Percentiles rank a stretch among this genome's conserved stretches.
phyloP scores from a whole-genome alignment of 768 basidiomycete species.

The Suillus hirtellus region DNA sequence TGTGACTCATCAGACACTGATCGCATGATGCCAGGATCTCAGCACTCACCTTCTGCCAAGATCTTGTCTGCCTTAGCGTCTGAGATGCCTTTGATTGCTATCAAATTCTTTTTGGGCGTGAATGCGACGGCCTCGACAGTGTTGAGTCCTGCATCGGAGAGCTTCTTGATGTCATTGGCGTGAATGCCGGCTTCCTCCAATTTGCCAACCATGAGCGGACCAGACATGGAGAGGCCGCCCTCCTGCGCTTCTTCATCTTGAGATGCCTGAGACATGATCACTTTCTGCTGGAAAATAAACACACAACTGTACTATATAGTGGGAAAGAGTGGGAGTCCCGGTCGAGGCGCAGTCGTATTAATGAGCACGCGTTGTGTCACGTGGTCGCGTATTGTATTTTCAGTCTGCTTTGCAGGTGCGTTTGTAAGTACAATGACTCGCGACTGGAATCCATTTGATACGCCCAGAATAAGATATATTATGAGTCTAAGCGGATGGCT shows the following conservation, averaged over 20 bases:
- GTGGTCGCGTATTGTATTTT: conserved; percentile 25
- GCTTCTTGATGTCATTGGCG: conserved; percentile 91
- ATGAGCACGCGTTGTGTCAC: conserved; percentile 32
- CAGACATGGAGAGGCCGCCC: conserved; percentile 55
- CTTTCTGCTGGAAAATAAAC: not conserved
- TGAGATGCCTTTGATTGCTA: conserved; percentile 93
- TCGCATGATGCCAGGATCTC: conserved; percentile 4
- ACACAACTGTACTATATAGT: not conserved
- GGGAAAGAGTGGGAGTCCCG: not conserved
- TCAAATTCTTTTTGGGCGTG: conserved; percentile 90
- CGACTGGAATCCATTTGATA: not conserved
- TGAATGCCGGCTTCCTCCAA: conserved; percentile 88
- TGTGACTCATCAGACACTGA: conserved; percentile 15
- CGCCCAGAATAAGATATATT: not conserved
- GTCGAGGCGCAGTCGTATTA: not conserved
- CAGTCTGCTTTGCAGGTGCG: not conserved
- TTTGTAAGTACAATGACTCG: not conserved
- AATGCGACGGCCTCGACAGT: conserved; percentile 96
- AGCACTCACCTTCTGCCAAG: conserved; percentile 72
- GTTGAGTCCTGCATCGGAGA: conserved; percentile 86
- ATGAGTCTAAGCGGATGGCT: conserved; percentile 3
- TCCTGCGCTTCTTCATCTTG: conserved; percentile 50
- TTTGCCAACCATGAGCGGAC: conserved; percentile 84
- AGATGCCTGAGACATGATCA: conserved; percentile 47
- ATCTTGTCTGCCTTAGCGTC: conserved; percentile 99